Conservation (phyloP, 352 stramenopile genomes). For the Pythium myriotylum region DNA sequence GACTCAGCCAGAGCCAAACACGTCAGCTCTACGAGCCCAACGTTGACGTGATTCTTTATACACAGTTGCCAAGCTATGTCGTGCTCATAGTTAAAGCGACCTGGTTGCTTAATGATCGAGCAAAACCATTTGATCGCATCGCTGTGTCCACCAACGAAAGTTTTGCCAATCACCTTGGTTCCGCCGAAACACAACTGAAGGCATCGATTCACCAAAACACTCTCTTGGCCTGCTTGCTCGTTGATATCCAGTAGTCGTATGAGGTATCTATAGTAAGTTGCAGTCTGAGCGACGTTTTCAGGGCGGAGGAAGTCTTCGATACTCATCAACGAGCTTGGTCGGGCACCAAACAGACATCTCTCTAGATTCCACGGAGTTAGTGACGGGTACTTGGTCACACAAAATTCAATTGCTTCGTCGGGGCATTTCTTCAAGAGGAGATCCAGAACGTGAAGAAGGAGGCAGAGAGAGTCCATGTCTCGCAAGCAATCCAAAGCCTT, state of each 20-base stretch:
- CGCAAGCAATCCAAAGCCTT: constrained; percentile 50
- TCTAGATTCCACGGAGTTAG: constrained; percentile 86
- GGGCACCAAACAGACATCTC: constrained; percentile 66
- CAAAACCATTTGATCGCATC: constrained; percentile 43
- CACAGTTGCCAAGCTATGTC: constrained; percentile 62
- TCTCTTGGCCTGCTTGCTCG: constrained; percentile 45
- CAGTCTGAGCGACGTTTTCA: constrained; percentile 49
- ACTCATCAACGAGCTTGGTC: constrained; percentile 35
- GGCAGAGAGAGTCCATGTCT: constrained; percentile 66
- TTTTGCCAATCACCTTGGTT: constrained; percentile 40
- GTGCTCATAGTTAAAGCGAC: constrained; percentile 55
- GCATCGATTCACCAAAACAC: constrained; percentile 58
- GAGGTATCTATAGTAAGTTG: constrained; percentile 75
- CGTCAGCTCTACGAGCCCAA: constrained; percentile 54
- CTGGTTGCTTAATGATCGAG: constrained; percentile 46
- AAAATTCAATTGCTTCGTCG: constrained; percentile 68
- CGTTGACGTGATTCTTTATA: constrained; percentile 42
- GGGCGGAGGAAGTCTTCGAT: constrained; percentile 38
- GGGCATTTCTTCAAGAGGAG: constrained; percentile 84
- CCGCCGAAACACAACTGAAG: constrained; percentile 65
- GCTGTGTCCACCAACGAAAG: constrained; percentile 48
- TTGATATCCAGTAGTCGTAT: constrained; percentile 65
- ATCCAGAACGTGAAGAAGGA: constrained; percentile 78
- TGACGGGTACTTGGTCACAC: constrained; percentile 66
- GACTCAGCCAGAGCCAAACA: constrained; percentile 16